Percentiles rank a stretch among this genome's conserved stretches.
Conservation (phyloP, 2,329 filamentous ascomycete genomes). For the Aureobasidium sp. region DNA sequence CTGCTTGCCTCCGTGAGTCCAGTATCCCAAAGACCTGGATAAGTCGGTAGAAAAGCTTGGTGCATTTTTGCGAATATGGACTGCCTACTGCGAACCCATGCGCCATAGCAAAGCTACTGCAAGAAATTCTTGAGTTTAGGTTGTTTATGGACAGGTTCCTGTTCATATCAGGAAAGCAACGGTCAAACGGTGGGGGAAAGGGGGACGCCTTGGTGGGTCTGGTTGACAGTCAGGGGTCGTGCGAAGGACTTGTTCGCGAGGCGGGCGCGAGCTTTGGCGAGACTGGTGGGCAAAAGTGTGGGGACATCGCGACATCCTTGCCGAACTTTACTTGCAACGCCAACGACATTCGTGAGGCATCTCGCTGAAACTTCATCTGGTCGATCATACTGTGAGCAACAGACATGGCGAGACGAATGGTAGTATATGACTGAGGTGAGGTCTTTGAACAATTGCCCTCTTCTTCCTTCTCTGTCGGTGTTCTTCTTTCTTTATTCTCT, state of each 20-base stretch:
- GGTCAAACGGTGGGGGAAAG: slow-evolving; percentile 9
- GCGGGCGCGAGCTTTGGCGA: slow-evolving; percentile 7
- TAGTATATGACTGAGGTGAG: neutral
- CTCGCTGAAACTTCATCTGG: slow-evolving; percentile 9
- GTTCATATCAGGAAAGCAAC: slow-evolving; percentile 11
- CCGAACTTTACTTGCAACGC: slow-evolving; percentile 5
- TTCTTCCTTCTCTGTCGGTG: neutral
- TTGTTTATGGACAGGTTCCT: slow-evolving; percentile 10
- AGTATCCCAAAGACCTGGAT: slow-evolving; percentile 7
- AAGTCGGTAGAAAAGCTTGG: neutral
- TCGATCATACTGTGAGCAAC: neutral
- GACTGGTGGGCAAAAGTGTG: neutral
- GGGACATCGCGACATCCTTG: slow-evolving; percentile 10
- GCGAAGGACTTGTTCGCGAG: slow-evolving; percentile 10
- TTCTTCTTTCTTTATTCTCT: neutral
- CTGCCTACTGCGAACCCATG: slow-evolving; percentile 9
- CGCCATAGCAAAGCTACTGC: slow-evolving; percentile 4
- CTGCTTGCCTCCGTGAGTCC: neutral
- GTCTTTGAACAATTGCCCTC: neutral
- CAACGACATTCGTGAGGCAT: neutral
- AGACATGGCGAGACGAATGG: neutral
- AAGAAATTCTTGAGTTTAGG: neutral
- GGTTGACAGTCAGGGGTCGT: slow-evolving; percentile 6
- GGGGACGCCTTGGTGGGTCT: slow-evolving; percentile 11
- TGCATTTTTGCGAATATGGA: neutral